phyloP scores from a whole-genome alignment of 768 basidiomycete species.

The Lyophyllum semitale region DNA sequence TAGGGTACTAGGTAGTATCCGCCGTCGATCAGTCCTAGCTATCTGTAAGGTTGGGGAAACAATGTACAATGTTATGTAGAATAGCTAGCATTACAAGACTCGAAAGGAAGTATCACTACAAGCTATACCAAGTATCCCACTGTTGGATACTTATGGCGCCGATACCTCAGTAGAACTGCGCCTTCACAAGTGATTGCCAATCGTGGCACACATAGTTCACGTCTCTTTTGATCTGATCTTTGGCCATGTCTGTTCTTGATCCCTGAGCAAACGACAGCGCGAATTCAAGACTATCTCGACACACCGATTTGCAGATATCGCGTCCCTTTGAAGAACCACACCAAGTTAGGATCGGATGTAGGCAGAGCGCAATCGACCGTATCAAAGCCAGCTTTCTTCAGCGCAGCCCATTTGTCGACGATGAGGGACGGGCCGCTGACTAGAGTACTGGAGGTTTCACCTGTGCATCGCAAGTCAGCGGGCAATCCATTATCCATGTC shows the following conservation, averaged over 20 bases:
- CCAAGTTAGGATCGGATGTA: neutral
- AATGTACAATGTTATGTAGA: too few species aligned
- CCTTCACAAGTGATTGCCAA: neutral
- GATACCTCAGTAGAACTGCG: slow-evolving; percentile 2
- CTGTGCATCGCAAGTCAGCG: neutral
- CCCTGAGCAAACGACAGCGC: neutral
- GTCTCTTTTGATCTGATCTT: neutral
- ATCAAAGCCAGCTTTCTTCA: neutral
- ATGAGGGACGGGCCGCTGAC: neutral
- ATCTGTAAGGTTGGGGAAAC: too few species aligned
- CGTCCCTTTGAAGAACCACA: slow-evolving; percentile 1
- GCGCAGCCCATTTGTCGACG: neutral
- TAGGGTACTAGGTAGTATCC: too few species aligned
- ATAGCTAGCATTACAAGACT: too few species aligned
- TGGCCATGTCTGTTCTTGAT: neutral
- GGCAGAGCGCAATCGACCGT: neutral
- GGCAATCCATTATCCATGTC: neutral
- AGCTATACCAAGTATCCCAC: too few species aligned
- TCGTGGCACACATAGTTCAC: neutral
- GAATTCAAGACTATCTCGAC: neutral
- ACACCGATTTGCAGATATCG: neutral
- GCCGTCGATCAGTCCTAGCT: too few species aligned
- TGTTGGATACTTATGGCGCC: too few species aligned
- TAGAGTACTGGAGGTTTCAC: neutral
- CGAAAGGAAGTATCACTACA: too few species aligned